Evolutionary conservation across 2,329 filamentous ascomycete species (phyloP).

Genomic region (Berkeleyomyces basicola): DNA sequence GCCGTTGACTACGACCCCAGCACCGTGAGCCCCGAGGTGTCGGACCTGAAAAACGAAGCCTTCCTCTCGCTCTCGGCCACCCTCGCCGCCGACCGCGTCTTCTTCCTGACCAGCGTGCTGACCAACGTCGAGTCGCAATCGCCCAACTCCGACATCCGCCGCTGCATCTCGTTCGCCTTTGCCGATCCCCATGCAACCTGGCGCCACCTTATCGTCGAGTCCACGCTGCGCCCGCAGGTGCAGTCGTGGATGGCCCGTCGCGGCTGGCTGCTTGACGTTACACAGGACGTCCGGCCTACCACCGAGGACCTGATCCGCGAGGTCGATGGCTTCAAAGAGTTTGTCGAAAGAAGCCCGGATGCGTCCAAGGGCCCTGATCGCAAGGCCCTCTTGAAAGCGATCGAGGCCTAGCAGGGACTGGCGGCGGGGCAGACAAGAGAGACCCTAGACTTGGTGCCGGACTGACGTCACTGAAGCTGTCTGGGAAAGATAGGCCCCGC

Average conservation of each 20-base stretch:
- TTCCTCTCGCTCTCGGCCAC: background rate
- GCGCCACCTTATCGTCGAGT: constrained; percentile 9
- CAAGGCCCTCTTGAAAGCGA: constrained; percentile 1
- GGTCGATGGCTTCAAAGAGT: constrained; percentile 4
- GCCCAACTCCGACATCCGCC: constrained; percentile 4
- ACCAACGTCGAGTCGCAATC: constrained; percentile 59
- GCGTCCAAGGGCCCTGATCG: background rate
- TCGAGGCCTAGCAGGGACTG: background rate
- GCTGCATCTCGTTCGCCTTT: constrained; percentile 12
- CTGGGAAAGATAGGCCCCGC: background rate
- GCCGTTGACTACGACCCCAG: background rate
- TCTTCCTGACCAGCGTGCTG: constrained; percentile 61
- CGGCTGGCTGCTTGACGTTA: constrained; percentile 4
- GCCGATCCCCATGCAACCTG: constrained; percentile 1
- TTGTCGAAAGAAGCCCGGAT: background rate
- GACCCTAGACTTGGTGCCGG: background rate
- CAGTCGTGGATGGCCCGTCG: constrained; percentile 3
- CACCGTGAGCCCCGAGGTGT: background rate
- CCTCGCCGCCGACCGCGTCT: constrained; percentile 3
- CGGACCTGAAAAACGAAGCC: background rate
- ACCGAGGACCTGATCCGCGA: constrained; percentile 1
- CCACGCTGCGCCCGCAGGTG: constrained; percentile 3
- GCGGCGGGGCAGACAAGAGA: background rate
- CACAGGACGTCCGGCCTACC: background rate
- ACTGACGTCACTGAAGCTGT: background rate